Evolutionary conservation across 441 rosid species (phyloP).

Genomic region (Iberis amara): DNA sequence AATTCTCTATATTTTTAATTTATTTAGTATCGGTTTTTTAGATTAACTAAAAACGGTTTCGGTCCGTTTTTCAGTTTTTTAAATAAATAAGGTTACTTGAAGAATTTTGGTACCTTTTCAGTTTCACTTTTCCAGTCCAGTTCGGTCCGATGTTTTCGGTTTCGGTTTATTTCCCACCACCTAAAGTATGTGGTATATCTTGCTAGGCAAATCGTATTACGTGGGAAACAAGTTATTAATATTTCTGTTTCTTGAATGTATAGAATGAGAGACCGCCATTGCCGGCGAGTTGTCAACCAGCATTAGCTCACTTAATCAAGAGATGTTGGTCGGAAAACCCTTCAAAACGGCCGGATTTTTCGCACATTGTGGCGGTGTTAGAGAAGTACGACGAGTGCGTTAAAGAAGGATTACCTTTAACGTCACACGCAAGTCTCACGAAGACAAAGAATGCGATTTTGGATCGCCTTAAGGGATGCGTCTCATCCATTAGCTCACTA

Average conservation of each 20-base stretch:
- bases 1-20: too few species aligned
- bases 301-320: slow-evolving; percentile 74
- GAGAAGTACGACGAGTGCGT: slow-evolving; percentile 83
- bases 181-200: too few species aligned
- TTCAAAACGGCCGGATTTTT: slow-evolving; percentile 81
- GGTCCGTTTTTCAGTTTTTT: too few species aligned
- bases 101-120: too few species aligned
- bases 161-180: too few species aligned
- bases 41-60: too few species aligned
- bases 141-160: too few species aligned
- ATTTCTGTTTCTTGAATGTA: neutral
- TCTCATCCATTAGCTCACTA: too few species aligned
- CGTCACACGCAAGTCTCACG: slow-evolving; percentile 59
- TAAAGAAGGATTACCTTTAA: slow-evolving; percentile 81
- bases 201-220: too few species aligned
- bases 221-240: neutral
- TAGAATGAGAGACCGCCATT: slow-evolving; percentile 91
- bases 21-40: too few species aligned
- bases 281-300: slow-evolving; percentile 90
- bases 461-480: slow-evolving; percentile 69
- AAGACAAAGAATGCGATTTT: slow-evolving; percentile 54
- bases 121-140: too few species aligned
- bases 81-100: too few species aligned
- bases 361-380: slow-evolving; percentile 67
- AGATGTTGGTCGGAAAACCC: slow-evolving; percentile 90